These are phyloP conservation scores for Sorghum bicolor DNA, from an alignment of 176 grass and related monocot genomes.

Conservation along the genomic window DNA sequence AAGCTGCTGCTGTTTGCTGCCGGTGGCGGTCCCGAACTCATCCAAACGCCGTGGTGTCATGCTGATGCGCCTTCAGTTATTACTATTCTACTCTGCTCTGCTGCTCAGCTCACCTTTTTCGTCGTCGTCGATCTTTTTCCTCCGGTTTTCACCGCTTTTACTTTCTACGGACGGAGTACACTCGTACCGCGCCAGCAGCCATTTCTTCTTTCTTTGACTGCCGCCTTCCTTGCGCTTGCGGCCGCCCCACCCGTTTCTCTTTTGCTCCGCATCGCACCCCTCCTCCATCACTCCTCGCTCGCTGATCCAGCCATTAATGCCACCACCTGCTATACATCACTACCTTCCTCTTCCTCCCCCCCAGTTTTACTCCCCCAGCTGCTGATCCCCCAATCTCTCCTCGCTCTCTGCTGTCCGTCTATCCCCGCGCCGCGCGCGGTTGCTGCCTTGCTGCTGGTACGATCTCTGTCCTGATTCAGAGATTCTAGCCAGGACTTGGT, in stretches of 20 bases:
- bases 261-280: not conserved
- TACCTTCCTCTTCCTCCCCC: not conserved
- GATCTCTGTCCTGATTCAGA: constrained; percentile 3
- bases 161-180: not conserved
- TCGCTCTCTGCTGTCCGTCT: not conserved
- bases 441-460: constrained; percentile 1
- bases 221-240: not conserved
- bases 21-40: constrained; percentile 17
- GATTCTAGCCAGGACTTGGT: not conserved
- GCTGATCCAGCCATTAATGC: constrained; percentile 49
- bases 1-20: not conserved
- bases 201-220: constrained; percentile 17
- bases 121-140: not conserved
- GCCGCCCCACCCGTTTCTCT: constrained; percentile 6
- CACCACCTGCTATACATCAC: constrained; percentile 24
- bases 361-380: not conserved
- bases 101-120: not conserved
- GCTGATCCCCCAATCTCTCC: not conserved
- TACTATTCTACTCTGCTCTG: constrained; percentile 33
- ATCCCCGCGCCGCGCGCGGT: not conserved
- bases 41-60: constrained; percentile 11
- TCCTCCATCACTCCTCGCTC: not conserved
- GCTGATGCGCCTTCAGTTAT: constrained; percentile 14
- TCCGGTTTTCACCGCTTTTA: constrained; percentile 2
- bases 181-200: constrained; percentile 10